Conservation (phyloP, 2,329 filamentous ascomycete genomes). For the Colletotrichum sp. region DNA sequence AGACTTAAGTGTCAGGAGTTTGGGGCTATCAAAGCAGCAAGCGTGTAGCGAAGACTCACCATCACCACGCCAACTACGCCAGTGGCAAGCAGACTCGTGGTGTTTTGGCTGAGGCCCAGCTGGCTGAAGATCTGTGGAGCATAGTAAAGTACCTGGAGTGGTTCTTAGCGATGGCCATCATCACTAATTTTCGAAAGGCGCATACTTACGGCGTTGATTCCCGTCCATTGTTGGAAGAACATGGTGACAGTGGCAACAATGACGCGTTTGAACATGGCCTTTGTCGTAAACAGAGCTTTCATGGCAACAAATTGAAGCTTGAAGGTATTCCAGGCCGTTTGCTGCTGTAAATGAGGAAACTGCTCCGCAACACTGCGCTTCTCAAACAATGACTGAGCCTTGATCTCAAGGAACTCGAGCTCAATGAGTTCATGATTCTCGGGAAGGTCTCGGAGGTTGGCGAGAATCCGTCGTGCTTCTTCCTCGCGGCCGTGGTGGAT, state of each 20-base stretch:
- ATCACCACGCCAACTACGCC: constrained; percentile 75
- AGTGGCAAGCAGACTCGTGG: constrained; percentile 67
- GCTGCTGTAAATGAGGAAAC: constrained; percentile 68
- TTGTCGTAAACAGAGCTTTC: constrained; percentile 66
- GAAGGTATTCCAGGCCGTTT: constrained; percentile 66
- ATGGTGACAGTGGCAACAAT: constrained; percentile 67
- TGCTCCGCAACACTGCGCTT: constrained; percentile 71
- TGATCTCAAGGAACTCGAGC: constrained; percentile 83
- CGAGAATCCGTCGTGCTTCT: constrained; percentile 69
- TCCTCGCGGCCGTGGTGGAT: constrained; percentile 72
- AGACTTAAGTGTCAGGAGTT: background rate
- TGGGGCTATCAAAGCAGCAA: background rate
- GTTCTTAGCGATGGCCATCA: accelerated
- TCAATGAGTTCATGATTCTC: constrained; percentile 71
- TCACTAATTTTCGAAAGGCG: background rate
- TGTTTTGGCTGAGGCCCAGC: constrained; percentile 61
- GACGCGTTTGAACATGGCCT: constrained; percentile 71
- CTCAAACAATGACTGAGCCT: constrained; percentile 79
- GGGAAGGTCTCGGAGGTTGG: constrained; percentile 66
- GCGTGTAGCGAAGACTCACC: constrained; percentile 49
- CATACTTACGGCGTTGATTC: constrained; percentile 56
- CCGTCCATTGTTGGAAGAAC: constrained; percentile 34
- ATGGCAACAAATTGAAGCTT: constrained; percentile 75
- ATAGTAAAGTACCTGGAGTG: constrained; percentile 59
- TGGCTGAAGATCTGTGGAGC: constrained; percentile 73